Evolutionary conservation across 2,329 filamentous ascomycete genomes (phyloP), one percentile per base, ranked within the genome.

Genomic region (Neoascochyta sp.): DNA sequence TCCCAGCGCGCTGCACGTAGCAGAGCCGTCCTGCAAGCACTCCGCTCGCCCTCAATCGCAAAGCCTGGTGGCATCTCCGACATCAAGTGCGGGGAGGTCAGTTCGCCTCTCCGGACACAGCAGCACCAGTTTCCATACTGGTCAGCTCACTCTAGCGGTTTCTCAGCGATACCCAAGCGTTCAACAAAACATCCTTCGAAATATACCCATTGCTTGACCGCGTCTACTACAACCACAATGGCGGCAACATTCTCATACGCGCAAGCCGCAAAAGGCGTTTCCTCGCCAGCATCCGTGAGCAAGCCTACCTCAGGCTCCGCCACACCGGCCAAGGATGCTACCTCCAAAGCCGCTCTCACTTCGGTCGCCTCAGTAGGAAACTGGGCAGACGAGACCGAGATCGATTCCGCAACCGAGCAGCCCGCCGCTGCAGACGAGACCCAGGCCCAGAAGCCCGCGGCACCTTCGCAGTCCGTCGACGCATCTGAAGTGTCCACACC

Each of bases 261-360:
- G 54, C 88, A 95, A 74, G 90, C 90, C 58, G 90, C 90, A 38
- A 92, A 92, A 65, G 87, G 89, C 56, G 76, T 83, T 52, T 68
- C 76, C 33, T 53, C 66, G 33, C 58, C 64, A 24, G 54, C 67
- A 16, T 56, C 61, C 28, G 52, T 66, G 14, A 66, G 63, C 50
- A 73, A 74, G 53, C 58, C 62, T 12, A 50, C 62, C 8, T 68
- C 69, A 13, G 66, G 64, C 23, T 47, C 62, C 14, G 57, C 53
- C 9, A 68, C 65, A 22, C 62, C 68, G 15, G 58, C 65, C 13
- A 66, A 64, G 27, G 64, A 66, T 23, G 40, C 55, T 17, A 50
- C 52, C 32, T 45, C 60, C 11, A 34, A 37, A 15, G 32, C 46
- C 17, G 29, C 43, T 4, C 40, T 40, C 24, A 38, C 45, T 41